phyloP scores from a whole-genome alignment of 2,329 filamentous ascomycete genomes.

The Cladophialophora psammophila region DNA sequence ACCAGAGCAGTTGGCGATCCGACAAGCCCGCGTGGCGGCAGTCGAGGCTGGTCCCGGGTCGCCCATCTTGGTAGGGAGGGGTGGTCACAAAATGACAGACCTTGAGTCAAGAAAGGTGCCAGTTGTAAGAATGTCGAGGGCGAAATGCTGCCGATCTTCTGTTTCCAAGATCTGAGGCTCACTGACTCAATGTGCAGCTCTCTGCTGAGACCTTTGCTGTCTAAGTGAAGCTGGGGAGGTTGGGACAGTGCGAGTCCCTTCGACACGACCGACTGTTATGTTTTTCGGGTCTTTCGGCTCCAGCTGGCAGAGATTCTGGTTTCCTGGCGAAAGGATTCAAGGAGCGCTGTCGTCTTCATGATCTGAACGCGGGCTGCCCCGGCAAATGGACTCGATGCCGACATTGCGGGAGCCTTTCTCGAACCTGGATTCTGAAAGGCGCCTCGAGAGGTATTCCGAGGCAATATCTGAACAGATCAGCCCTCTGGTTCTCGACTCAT shows the following conservation, averaged over 20 bases:
- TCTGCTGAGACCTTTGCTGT: neutral
- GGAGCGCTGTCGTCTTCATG: neutral
- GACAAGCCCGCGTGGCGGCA: conserved; percentile 41
- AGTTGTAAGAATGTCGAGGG: neutral
- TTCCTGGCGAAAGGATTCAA: neutral
- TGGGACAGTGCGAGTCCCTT: neutral
- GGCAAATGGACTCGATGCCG: neutral
- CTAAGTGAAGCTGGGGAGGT: neutral
- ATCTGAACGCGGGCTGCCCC: neutral
- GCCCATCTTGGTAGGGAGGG: conserved; percentile 25
- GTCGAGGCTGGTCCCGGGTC: conserved; percentile 24
- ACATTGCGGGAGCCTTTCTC: neutral
- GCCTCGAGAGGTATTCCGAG: conserved; percentile 4
- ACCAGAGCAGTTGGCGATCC: conserved; percentile 48
- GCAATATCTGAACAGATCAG: neutral
- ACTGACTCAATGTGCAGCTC: neutral
- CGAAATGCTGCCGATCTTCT: neutral
- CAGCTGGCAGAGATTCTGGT: neutral
- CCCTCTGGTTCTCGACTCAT: neutral
- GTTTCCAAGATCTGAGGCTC: neutral
- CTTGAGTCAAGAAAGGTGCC: neutral
- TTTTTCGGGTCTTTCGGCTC: neutral
- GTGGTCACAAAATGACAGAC: neutral
- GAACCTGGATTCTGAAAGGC: neutral
- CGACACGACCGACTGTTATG: neutral